Conservation (phyloP, 176 grass and related monocot species). For the Ensete ventricosum region DNA sequence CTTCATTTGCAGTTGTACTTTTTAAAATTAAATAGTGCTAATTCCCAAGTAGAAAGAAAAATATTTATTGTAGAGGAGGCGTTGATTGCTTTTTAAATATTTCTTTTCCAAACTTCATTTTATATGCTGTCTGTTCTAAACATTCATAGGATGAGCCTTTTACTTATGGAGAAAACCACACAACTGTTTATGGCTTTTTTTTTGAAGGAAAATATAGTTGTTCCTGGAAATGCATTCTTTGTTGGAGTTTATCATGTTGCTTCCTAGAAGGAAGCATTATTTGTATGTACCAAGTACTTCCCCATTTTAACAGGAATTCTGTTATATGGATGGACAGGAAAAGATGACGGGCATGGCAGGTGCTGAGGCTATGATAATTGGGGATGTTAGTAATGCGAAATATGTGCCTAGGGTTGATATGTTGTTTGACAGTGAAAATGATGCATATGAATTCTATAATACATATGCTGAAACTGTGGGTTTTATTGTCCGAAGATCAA, state of each 20-base stretch:
- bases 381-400: constrained; percentile 33
- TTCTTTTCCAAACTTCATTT: no score
- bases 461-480: constrained; percentile 66
- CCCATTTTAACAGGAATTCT: constrained; percentile 13
- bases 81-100: no score
- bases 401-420: constrained; percentile 61
- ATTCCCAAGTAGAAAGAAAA: no score
- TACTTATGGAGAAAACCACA: no score
- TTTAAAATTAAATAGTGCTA: no score
- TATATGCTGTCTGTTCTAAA: no score
- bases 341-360: constrained; percentile 16
- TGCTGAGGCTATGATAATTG: constrained; percentile 24
- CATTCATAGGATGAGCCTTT: no score
- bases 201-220: no score
- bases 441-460: constrained; percentile 90
- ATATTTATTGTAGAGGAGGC: no score
- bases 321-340: constrained; percentile 34
- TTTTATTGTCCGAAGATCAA: constrained; percentile 88
- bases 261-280: background rate
- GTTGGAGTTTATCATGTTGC: background rate
- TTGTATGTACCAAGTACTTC: background rate
- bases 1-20: no score
- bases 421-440: constrained; percentile 57
- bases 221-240: background rate
- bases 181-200: no score